These are phyloP conservation scores for Biscogniauxia mediterranea DNA, from an alignment of 2,329 filamentous ascomycete genomes.

Conservation along the genomic window DNA sequence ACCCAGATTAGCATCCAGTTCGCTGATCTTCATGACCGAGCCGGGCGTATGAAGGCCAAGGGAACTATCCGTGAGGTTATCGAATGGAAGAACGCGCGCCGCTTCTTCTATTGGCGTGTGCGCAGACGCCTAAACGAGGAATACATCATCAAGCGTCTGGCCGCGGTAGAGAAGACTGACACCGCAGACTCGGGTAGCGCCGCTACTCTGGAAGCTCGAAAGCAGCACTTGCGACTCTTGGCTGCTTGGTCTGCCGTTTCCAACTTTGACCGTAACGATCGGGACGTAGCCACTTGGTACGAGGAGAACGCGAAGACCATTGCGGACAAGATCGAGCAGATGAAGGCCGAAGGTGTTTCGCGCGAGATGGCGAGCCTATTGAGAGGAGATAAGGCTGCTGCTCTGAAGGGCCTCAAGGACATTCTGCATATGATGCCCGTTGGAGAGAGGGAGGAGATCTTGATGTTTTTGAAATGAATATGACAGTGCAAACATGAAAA, in stretches of 20 bases:
- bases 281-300: conserved; percentile 88
- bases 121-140: conserved; percentile 96
- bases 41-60: conserved; percentile 98
- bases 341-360: conserved; percentile 70
- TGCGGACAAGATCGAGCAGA: conserved; percentile 76
- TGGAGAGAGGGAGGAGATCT: conserved; percentile 80
- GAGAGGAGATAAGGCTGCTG: conserved; percentile 57
- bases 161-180: conserved; percentile 39
- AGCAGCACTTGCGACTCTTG: conserved; percentile 70
- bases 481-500: neutral
- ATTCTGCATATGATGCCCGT: conserved; percentile 84
- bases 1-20: conserved; percentile 95
- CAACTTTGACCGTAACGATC: conserved; percentile 76
- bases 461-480: conserved; percentile 54
- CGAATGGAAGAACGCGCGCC: conserved; percentile 82
- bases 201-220: conserved; percentile 51
- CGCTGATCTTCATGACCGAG: conserved; percentile 93
- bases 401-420: conserved; percentile 82
- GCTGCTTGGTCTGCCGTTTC: conserved; percentile 79
- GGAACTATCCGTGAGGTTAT: conserved; percentile 82
- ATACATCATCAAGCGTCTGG: conserved; percentile 91
- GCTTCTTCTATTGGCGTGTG: conserved; percentile 99
- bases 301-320: conserved; percentile 88
- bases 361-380: conserved; percentile 46
- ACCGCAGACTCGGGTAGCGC: conserved; percentile 26